These are phyloP conservation scores for Powellomyces hirtus DNA, from an alignment of 192 early-diverging fungal genomes.

Conservation along the genomic window DNA sequence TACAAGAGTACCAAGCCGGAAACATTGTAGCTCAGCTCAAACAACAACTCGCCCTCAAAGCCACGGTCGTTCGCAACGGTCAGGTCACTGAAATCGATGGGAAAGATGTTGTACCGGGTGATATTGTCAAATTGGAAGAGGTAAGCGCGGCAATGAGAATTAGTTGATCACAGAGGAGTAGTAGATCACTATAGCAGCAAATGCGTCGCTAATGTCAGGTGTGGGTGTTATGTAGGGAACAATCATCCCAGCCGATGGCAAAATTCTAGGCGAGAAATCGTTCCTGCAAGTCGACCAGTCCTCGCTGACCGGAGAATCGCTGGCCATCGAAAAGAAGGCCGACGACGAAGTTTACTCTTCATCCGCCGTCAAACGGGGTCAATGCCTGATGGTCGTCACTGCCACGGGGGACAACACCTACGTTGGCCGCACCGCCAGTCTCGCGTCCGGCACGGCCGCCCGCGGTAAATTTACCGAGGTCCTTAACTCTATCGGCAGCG, in stretches of 20 bases:
- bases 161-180: no score
- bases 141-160: no score
- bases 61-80: slow-evolving; percentile 35
- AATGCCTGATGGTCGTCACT: neutral
- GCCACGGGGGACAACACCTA: neutral
- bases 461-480: neutral
- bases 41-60: neutral
- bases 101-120: slow-evolving; percentile 64
- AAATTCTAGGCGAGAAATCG: neutral
- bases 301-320: slow-evolving; percentile 41
- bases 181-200: no score
- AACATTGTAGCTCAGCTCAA: slow-evolving; percentile 51
- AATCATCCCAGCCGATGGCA: neutral
- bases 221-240: no score
- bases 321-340: slow-evolving; percentile 53
- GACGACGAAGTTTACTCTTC: slow-evolving; percentile 45
- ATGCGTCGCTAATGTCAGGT: no score
- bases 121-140: slow-evolving; percentile 85
- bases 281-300: neutral
- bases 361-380: neutral
- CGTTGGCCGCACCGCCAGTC: neutral
- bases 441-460: neutral
- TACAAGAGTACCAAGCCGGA: slow-evolving; percentile 24
- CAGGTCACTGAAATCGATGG: slow-evolving; percentile 23
- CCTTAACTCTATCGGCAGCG: slow-evolving; percentile 4